phyloP scores from a whole-genome alignment of 2,329 filamentous ascomycete genomes.

The Apiospora kogelbergensis region DNA sequence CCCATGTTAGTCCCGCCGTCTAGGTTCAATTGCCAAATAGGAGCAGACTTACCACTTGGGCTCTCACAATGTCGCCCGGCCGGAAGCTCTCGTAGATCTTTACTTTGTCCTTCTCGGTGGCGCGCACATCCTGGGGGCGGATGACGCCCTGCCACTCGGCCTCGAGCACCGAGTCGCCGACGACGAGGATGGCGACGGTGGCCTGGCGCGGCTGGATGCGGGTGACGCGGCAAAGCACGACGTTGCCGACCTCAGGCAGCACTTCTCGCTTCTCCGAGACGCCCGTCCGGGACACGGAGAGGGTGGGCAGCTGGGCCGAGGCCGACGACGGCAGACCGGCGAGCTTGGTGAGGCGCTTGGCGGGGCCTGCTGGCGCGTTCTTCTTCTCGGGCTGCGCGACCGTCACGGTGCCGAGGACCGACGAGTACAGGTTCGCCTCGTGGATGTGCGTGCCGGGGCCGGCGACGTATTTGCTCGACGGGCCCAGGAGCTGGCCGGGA shows the following conservation, averaged over 20 bases:
- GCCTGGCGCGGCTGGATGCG: constrained; percentile 84
- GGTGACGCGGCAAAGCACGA: constrained; percentile 82
- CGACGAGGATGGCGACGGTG: constrained; percentile 80
- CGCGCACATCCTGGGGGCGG: constrained; percentile 85
- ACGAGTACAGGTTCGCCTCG: constrained; percentile 73
- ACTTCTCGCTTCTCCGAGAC: constrained; percentile 60
- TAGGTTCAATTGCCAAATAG: neutral
- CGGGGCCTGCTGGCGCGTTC: constrained; percentile 49
- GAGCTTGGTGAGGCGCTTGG: constrained; percentile 61
- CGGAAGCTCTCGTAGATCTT: constrained; percentile 88
- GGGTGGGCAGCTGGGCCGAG: constrained; percentile 44
- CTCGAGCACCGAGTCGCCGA: constrained; percentile 69
- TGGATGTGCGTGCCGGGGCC: constrained; percentile 85
- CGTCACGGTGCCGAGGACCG: constrained; percentile 72
- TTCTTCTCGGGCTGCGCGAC: constrained; percentile 44
- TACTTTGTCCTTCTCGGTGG: constrained; percentile 94
- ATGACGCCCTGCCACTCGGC: constrained; percentile 86
- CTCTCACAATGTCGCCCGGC: constrained; percentile 88
- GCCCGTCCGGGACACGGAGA: constrained; percentile 54
- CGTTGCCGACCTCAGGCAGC: constrained; percentile 76
- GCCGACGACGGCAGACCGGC: constrained; percentile 39
- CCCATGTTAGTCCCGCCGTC: neutral
- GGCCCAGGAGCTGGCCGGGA: constrained; percentile 79
- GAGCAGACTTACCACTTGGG: constrained; percentile 65
- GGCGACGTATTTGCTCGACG: constrained; percentile 63